phyloP scores from a whole-genome alignment of 2,329 filamentous ascomycete genomes.

The Samsoniella hepiali region DNA sequence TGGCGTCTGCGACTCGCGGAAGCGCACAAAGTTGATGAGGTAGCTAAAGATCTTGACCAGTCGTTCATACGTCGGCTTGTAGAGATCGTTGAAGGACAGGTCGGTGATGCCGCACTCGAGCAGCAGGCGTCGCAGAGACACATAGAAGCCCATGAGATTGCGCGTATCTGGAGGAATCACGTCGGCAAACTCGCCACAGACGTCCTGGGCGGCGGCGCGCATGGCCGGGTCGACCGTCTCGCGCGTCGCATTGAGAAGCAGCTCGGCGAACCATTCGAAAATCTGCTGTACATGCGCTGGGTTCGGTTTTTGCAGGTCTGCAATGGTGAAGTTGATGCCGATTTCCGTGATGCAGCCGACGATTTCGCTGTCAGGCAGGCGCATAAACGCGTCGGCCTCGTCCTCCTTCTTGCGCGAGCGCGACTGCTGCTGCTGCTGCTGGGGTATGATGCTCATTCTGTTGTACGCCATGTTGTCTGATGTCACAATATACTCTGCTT shows the following conservation, averaged over 20 bases:
- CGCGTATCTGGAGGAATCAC: constrained; percentile 83
- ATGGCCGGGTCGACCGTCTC: constrained; percentile 94
- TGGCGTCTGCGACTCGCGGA: constrained; percentile 85
- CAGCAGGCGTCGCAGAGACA: constrained; percentile 74
- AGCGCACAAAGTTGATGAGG: constrained; percentile 97
- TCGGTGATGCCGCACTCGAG: constrained; percentile 88
- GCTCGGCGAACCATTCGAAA: constrained; percentile 94
- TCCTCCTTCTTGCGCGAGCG: constrained; percentile 58
- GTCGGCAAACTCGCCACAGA: constrained; percentile 80
- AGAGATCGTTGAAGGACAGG: constrained; percentile 89
- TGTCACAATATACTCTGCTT: background rate
- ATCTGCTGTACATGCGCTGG: constrained; percentile 94
- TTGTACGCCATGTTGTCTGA: constrained; percentile 53
- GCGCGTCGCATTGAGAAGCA: constrained; percentile 89
- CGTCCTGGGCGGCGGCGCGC: constrained; percentile 83
- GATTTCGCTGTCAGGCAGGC: constrained; percentile 71
- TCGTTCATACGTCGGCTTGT: constrained; percentile 84
- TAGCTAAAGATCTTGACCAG: constrained; percentile 96
- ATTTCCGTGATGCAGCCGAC: constrained; percentile 97
- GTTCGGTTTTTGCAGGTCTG: constrained; percentile 90
- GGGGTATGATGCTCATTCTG: constrained; percentile 59
- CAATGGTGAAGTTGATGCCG: constrained; percentile 80
- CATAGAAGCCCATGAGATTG: constrained; percentile 94
- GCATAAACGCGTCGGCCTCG: constrained; percentile 58
- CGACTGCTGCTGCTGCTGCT: constrained; percentile 47